Evolutionary conservation across 2,329 filamentous ascomycete genomes (phyloP), one percentile per base, ranked within the genome.

Genomic region (Diaporthe ampelina): DNA sequence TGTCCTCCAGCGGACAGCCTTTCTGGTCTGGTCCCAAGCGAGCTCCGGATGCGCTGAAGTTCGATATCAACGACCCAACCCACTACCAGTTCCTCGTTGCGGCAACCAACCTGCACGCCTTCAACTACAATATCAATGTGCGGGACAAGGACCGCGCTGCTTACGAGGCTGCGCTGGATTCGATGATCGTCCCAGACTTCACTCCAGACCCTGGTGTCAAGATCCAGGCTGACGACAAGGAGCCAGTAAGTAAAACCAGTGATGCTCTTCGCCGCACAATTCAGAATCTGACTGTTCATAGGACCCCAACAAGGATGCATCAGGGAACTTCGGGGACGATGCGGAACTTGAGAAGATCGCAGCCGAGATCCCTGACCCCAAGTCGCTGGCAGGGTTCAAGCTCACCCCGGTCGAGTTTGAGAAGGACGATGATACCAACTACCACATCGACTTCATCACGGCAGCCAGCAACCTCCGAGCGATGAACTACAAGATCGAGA

Each of bases 1-100:
- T 90, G 72, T 98, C 97, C 1, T 97, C 95, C 2, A 93, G 91
- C 50, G 97, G 97, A 43, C 94, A 95, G 76, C 94, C 91, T 1
- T 99, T 99, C 89, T 99, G 97, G 97, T 98, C 97, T 40, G 96
- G 97, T 15, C 97, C 97, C 65, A 99, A 99, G 91, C 95, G 97
- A 80, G 97, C 97, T 17, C 97, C 97, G 7, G 95, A 97, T 76
- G 90, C 96, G 77, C 88, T 98, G 81, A 95, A 94, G 83, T 99
- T 99, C 78, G 94, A 98, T 79, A 84, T 92, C 61, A 90, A 92
- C 75, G 97, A 98, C 84, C 88, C 92, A 15, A 97, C 95, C 29
- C 97, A 99, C 84, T 93, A 96, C 81, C 91, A 90, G 50, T 99
- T 98, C 82, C 88, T 99, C 72, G 91, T 97, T 76, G 92, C 97